These are phyloP conservation scores for Penicillium italicum DNA, from an alignment of 2,329 filamentous ascomycete species.

Conservation along the genomic window DNA sequence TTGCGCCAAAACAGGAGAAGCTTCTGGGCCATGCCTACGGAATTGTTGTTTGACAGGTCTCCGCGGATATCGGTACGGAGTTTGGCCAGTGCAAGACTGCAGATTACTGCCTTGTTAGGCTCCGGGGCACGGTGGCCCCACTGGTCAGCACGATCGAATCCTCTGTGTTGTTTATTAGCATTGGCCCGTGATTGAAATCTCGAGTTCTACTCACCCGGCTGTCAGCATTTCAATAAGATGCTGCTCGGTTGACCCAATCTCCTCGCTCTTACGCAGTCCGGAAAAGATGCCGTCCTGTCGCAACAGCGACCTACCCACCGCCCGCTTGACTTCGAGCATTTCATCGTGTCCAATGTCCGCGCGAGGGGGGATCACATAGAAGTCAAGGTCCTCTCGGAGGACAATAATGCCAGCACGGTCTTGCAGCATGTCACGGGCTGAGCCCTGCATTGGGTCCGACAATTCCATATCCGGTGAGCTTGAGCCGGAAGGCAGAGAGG, in stretches of 20 bases:
- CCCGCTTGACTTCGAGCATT: constrained; percentile 95
- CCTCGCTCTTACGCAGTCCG: constrained; percentile 88
- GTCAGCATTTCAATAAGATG: constrained; percentile 99
- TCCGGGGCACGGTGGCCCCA: constrained; percentile 98
- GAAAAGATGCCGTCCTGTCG: constrained; percentile 94
- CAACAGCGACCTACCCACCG: constrained; percentile 79
- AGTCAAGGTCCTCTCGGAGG: constrained; percentile 90
- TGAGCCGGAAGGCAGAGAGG: constrained; percentile 63
- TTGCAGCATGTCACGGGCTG: constrained; percentile 73
- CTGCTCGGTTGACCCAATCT: constrained; percentile 93
- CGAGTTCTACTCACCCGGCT: constrained; percentile 66
- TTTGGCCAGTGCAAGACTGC: constrained; percentile 87
- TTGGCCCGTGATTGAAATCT: background rate
- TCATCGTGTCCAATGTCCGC: constrained; percentile 79
- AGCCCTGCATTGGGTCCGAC: constrained; percentile 67
- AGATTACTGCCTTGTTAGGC: constrained; percentile 97
- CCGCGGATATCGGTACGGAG: constrained; percentile 85
- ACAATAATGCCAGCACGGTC: constrained; percentile 95
- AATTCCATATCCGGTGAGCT: constrained; percentile 58
- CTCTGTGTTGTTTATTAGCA: constrained; percentile 52
- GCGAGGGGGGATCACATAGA: constrained; percentile 89
- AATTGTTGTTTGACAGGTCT: constrained; percentile 68
- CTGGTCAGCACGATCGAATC: constrained; percentile 90
- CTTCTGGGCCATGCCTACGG: constrained; percentile 98
- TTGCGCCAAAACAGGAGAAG: constrained; percentile 97